Percentiles rank a stretch among this genome's conserved stretches.
These are phyloP conservation scores for Alloteropsis semialata DNA, from an alignment of 176 grass and related monocot genomes.

Conservation along the genomic window DNA sequence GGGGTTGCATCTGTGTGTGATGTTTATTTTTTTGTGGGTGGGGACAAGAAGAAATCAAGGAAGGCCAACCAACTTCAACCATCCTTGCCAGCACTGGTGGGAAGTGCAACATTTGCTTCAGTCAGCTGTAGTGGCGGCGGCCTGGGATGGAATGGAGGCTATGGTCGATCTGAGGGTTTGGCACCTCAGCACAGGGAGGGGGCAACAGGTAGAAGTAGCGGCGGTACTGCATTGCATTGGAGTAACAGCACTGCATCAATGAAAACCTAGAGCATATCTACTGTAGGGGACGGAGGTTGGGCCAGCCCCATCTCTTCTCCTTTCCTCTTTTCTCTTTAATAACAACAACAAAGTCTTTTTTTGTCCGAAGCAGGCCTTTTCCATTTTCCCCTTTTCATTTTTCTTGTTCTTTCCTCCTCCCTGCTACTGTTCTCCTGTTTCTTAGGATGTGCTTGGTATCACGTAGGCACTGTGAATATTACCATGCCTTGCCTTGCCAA, in stretches of 20 bases:
- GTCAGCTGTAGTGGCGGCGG: neutral
- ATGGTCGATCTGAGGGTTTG: neutral
- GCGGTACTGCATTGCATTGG: neutral
- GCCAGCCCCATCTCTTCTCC: neutral
- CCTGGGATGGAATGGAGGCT: neutral
- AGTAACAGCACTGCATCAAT: neutral
- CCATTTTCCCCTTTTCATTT: neutral
- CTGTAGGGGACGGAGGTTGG: neutral
- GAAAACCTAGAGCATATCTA: neutral
- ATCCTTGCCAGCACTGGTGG: neutral
- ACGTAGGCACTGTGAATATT: neutral
- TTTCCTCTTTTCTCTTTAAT: neutral
- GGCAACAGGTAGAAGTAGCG: neutral
- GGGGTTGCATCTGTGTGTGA: neutral
- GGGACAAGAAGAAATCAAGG: neutral
- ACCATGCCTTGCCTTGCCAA: neutral
- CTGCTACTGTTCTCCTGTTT: neutral
- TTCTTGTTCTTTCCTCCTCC: neutral
- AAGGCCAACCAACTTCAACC: neutral
- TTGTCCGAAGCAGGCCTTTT: neutral
- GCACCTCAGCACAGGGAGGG: neutral
- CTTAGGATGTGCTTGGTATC: neutral
- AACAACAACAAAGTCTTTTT: neutral
- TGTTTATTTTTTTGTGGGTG: neutral
- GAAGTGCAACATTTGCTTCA: neutral